Evolutionary conservation across 2,329 filamentous ascomycete genomes (phyloP), one percentile per base, ranked within the genome.

Genomic region (Aurifilum marmelostoma): DNA sequence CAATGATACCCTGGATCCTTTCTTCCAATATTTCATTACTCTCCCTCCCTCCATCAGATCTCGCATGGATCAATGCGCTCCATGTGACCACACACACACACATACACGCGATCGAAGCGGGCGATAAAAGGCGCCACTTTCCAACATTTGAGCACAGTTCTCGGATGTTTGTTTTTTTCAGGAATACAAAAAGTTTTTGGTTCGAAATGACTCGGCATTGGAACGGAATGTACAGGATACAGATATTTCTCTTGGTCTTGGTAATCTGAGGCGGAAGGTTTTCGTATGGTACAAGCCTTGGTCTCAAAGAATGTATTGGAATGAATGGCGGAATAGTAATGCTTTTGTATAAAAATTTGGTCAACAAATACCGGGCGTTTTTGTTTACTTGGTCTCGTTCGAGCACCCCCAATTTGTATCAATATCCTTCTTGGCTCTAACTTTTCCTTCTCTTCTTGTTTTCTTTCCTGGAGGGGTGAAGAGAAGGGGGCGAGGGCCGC

Each of bases 1-100:
- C 69, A 69, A 67, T 69, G 69, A 71, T 71, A 71, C 69, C 69
- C 69, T 54, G 65, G 69, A 64, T 52, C 29, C 67, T 47, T 65
- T 69, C 52, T 69, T 52, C 39, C 29, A 21, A 50, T 58, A 29
- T 65, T 39, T 68, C 29, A 63, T 52, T n/a, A n/a, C n/a, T n/a
- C n/a, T n/a, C n/a, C n/a, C n/a, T n/a, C n/a, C 14, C 12, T 56
- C 43, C 41, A 3, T 21, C 50, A 66, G 2, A 43, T 29, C 16
- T 50, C 47, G 27, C 8, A 56, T 18, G 47, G 27, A 47, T 14
- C 39, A 56, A 62, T 47, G n/a, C 24, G 32, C 43, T 47, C 21
- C 43, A 47, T 16, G 43, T 21, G 43, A n/a, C 43, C 43, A 47
- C 21, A 58, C 43, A 63, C 37, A 7, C 37, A 16, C 47, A n/a